Base-by-base conservation (phyloP, 371 early-diverging fungal species). In the Edhazardia aedis region DNA sequence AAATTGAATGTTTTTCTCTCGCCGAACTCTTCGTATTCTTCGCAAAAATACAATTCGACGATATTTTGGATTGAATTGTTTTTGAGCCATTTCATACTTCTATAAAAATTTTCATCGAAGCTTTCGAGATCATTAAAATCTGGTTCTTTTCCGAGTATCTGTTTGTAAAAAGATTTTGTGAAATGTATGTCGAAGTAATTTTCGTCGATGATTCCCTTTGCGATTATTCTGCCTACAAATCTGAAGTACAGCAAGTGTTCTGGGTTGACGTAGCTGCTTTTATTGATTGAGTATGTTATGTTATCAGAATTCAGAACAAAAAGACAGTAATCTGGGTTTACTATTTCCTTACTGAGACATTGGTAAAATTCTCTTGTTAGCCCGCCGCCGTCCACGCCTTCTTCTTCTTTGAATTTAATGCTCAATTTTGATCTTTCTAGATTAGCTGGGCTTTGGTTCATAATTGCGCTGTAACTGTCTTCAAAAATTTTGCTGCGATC, bases 311-410 rank as follows among this genome's bases (percentile, higher is more conserved):
- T 88, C 2, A 90, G 84, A 2, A 85, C 83, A 76, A 95, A 95
- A 43, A 95, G 75, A 3, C 90, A 92, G 64, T 90, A 89, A 70
- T 90, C 82, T 7, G 92, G 92, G 69, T 95, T 86, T 73, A 92
- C 87, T 86, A 91, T 90, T 65, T 89, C 87, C 46, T 86, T 76
- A 4, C 90, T 82, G 2, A 95, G 76, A 6, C 83, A 88, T 47
- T 82, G 80, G 78, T 86, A 90, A 91, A 92, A 95, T 72, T 95
- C 96, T 55, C 93, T 79, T 1, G 88, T 84, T 14, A 95, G 82
- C 47, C 95, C 95, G 28, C 95, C 95, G 23, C 83, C 89, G 77
- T 95, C 95, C 0, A 91, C 82, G 47, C 92, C 95, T 62, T 90
- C 90, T 74, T 95, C 95, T 19, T 85, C 85, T 54, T 81, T 76